A percentile compares a stretch with the other conserved stretches of the same genome.
Conservation (phyloP, 768 basidiomycete genomes). For the Tephrocybe sp. region DNA sequence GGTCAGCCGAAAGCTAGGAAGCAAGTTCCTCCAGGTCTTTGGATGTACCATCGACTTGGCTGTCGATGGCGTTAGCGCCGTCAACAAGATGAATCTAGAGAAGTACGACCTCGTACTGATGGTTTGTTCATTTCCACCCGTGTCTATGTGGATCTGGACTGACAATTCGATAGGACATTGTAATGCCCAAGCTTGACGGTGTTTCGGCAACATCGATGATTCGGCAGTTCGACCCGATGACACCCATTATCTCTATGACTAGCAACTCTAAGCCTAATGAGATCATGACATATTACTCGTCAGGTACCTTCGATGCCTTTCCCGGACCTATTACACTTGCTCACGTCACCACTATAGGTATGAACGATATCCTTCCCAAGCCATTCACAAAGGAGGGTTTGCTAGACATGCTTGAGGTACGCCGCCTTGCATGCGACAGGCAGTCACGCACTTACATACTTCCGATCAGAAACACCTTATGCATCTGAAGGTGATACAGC, state of each 20-base stretch:
- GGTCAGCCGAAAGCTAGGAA: constrained; percentile 83
- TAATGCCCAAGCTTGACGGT: constrained; percentile 89
- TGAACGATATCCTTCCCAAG: constrained; percentile 97
- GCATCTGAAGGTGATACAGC: constrained; percentile 84
- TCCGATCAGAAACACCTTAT: constrained; percentile 73
- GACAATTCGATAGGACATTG: constrained; percentile 71
- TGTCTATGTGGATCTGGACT: background rate
- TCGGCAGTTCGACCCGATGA: constrained; percentile 91
- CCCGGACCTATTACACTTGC: background rate
- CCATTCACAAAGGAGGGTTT: constrained; percentile 96
- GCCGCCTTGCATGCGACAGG: background rate
- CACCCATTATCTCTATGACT: constrained; percentile 99
- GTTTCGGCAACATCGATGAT: constrained; percentile 91
- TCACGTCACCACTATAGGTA: constrained; percentile 44
- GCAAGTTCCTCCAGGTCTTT: constrained; percentile 94
- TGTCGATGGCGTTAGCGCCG: constrained; percentile 88
- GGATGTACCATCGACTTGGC: constrained; percentile 95
- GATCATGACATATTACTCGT: constrained; percentile 87
- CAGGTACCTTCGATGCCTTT: constrained; percentile 38
- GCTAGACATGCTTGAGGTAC: constrained; percentile 87
- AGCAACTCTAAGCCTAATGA: constrained; percentile 91
- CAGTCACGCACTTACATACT: background rate
- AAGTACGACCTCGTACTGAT: constrained; percentile 96
- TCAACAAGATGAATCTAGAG: constrained; percentile 94
- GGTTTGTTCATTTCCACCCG: constrained; percentile 48